Evolutionary conservation across 2,329 filamentous ascomycete genomes (phyloP), one percentile per base, ranked within the genome.

Genomic region (Xylaria sp.): DNA sequence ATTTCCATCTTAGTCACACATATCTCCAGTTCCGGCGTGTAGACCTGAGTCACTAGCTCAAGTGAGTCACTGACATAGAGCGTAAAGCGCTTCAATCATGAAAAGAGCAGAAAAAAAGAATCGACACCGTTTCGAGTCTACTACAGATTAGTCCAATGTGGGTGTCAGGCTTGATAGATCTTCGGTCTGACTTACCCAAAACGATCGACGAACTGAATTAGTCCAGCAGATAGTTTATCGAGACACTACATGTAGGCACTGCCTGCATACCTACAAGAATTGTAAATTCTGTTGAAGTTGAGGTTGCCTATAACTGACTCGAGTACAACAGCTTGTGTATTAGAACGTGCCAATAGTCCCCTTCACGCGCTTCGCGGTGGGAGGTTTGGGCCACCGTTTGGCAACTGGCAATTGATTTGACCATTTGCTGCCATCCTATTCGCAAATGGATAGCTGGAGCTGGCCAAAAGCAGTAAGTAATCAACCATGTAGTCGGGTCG

Each of bases 391-490:
- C 1, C 8, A 20, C 5, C n/a, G 46, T 20, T 3, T 48, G n/a
- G 6, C 6, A 48, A 48, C n/a, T 23, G n/a, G 12, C 37, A 28
- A 1, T 15, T 41, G 55, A 44, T 20, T 46, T 39, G 25, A 34
- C n/a, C 51, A 64, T 64, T 63, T 7, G 52, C 32, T 20, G 8
- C 25, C 54, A 20, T 57, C 18, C 51, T 15, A 60, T 54, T 60
- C 62, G 63, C 32, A 39, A 44, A 46, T 57, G 28, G 55, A 58
- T 23, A 15, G 18, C 41, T 46, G 41, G 41, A 46, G 56, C 23
- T 48, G 28, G 37, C 63, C 37, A 59, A 46, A 65, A 65, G 25
- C 41, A 65, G 63, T 52, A 59, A 52, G 44, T 54, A 54, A 51
- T 32, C 12, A 28, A 46, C 66, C 61, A 56, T 55, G 55, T 10